Conservation (phyloP, 345 rosid genomes). For the Aquilaria malaccensis region DNA sequence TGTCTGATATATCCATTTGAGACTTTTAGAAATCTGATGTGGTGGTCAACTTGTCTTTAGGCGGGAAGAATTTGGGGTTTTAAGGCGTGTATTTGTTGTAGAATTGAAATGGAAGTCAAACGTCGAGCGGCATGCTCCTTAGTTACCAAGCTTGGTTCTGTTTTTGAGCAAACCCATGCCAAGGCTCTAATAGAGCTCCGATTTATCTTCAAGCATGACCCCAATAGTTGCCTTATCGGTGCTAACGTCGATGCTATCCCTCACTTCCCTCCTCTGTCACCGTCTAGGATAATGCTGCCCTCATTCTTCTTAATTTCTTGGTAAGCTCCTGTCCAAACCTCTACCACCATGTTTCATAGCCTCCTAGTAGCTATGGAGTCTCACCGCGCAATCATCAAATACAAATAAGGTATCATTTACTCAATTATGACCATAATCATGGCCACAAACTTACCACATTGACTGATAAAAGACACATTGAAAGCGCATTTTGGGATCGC, state of each 20-base stretch:
- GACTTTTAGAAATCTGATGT: too few species aligned
- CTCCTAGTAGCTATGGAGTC: conserved; percentile 69
- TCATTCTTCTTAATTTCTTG: conserved; percentile 73
- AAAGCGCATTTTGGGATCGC: conserved; percentile 77
- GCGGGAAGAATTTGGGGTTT: too few species aligned
- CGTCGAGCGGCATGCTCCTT: conserved; percentile 52
- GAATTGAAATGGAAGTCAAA: conserved; percentile 52
- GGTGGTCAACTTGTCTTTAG: too few species aligned
- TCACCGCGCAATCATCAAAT: conserved; percentile 70
- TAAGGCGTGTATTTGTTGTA: too few species aligned
- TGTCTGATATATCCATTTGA: too few species aligned
- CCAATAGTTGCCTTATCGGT: conserved; percentile 50
- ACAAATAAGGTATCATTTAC: conserved; percentile 77
- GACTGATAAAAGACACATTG: conserved; percentile 76
- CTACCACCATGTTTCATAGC: conserved; percentile 80
- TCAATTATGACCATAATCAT: conserved; percentile 56
- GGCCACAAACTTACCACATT: conserved; percentile 42
- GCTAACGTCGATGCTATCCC: conserved; percentile 84
- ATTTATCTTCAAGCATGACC: conserved; percentile 66
- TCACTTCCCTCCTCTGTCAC: conserved; percentile 48
- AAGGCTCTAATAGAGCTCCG: conserved; percentile 74
- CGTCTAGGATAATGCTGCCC: conserved; percentile 79
- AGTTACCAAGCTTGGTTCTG: conserved; percentile 74
- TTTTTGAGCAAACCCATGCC: conserved; percentile 62
- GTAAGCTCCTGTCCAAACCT: conserved; percentile 64